These are phyloP conservation scores for Pythium apleroticum DNA, from an alignment of 352 stramenopile species.

Conservation along the genomic window DNA sequence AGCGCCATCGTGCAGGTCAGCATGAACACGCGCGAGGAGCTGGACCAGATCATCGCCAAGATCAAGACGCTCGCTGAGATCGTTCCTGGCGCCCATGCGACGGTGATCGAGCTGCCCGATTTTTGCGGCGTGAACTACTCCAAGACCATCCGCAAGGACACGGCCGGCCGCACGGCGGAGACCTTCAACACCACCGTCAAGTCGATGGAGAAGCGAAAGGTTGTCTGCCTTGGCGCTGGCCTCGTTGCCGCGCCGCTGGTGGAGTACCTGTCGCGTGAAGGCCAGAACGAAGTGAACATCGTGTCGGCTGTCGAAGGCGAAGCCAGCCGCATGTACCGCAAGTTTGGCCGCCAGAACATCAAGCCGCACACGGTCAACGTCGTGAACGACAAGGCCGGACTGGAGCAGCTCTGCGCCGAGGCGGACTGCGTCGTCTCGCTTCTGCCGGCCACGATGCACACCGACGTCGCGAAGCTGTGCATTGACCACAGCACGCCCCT, in stretches of 20 bases:
- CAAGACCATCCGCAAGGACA: slow-evolving; percentile 71
- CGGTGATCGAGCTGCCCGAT: slow-evolving; percentile 77
- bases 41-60: slow-evolving; percentile 88
- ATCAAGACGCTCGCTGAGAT: slow-evolving; percentile 81
- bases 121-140: slow-evolving; percentile 79
- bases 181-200: slow-evolving; percentile 34
- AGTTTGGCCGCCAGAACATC: slow-evolving; percentile 63
- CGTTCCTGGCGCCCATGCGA: slow-evolving; percentile 84
- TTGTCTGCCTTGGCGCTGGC: slow-evolving; percentile 87
- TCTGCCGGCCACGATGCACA: slow-evolving; percentile 94
- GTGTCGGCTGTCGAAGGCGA: slow-evolving; percentile 76
- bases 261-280: slow-evolving; percentile 81
- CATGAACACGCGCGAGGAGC: slow-evolving; percentile 64
- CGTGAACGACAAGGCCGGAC: slow-evolving; percentile 45
- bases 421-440: slow-evolving; percentile 94
- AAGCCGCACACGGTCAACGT: slow-evolving; percentile 85
- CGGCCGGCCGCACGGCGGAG: slow-evolving; percentile 31
- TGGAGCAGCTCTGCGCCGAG: slow-evolving; percentile 68
- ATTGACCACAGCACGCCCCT: slow-evolving; percentile 87
- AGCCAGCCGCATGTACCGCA: slow-evolving; percentile 63
- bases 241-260: slow-evolving; percentile 83
- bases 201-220: slow-evolving; percentile 68
- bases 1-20: slow-evolving; percentile 83
- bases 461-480: slow-evolving; percentile 84
- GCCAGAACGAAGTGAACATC: slow-evolving; percentile 67